Evolutionary conservation across 768 basidiomycete species (phyloP).

Genomic region (Naganishia vaughanmartiniae): DNA sequence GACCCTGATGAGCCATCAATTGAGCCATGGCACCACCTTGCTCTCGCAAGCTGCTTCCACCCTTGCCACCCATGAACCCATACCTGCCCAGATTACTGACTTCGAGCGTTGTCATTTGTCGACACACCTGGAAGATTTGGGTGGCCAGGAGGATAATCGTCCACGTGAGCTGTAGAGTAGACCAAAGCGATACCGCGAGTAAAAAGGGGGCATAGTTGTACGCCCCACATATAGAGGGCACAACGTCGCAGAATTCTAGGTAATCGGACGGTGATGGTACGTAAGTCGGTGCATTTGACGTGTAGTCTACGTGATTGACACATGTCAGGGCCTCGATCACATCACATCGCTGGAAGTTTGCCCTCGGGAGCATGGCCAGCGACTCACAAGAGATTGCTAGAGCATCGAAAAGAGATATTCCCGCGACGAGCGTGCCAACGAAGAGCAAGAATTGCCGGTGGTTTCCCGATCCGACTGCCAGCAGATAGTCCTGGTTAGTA

Average conservation of each 20-base stretch:
- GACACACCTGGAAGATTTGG: conserved; percentile 86
- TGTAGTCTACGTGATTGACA: conserved; percentile 56
- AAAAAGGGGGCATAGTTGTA: conserved; percentile 76
- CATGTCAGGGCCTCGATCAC: background rate
- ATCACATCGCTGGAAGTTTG: background rate
- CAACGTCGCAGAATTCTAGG: conserved; percentile 66
- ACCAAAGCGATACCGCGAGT: conserved; percentile 75
- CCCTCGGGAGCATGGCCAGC: background rate
- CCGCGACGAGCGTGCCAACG: conserved; percentile 76
- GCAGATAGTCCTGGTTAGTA: background rate
- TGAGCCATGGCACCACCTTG: conserved; percentile 50
- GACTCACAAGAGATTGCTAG: conserved; percentile 76
- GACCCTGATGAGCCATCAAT: conserved; percentile 24
- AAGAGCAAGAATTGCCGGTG: conserved; percentile 97
- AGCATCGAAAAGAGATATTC: conserved; percentile 76
- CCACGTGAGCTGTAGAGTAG: conserved; percentile 92
- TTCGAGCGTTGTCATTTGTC: conserved; percentile 94
- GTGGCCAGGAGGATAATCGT: conserved; percentile 78
- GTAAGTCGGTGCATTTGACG: conserved; percentile 45
- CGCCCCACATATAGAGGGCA: conserved; percentile 66
- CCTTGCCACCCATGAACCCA: conserved; percentile 92
- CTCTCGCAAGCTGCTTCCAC: conserved; percentile 48
- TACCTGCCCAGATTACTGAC: conserved; percentile 91
- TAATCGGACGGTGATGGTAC: conserved; percentile 46
- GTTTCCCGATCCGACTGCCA: conserved; percentile 79